Percentiles rank a stretch among this genome's conserved stretches.
These are phyloP conservation scores for Taxillus chinensis DNA, from an alignment of 164 flowering plant genomes.

Conservation along the genomic window DNA sequence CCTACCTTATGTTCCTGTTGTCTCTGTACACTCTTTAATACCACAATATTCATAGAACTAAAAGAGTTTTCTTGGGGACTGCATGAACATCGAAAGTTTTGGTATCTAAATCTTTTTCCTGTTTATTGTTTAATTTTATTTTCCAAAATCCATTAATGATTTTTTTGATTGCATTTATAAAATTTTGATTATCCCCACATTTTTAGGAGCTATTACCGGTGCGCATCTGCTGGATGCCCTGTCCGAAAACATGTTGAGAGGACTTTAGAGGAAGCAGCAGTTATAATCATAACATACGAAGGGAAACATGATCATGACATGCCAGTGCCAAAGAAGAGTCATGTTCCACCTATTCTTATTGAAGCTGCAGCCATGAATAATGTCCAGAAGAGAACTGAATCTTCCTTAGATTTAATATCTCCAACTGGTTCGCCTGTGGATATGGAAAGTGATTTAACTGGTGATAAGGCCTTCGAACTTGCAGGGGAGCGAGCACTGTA, in stretches of 20 bases:
- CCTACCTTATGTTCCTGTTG: too few relatives aligned
- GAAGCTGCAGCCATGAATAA: neutral
- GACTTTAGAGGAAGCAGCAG: slow-evolving; percentile 40
- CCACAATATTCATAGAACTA: too few relatives aligned
- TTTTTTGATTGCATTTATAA: too few relatives aligned
- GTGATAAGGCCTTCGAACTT: slow-evolving; percentile 14
- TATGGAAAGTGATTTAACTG: slow-evolving; percentile 10
- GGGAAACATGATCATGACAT: slow-evolving; percentile 77
- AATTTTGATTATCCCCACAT: neutral
- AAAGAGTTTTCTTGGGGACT: too few relatives aligned
- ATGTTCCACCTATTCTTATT: neutral
- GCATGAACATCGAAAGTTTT: too few relatives aligned
- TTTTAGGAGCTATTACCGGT: slow-evolving; percentile 80
- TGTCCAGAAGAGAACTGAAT: neutral
- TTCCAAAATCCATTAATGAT: too few relatives aligned
- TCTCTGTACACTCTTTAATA: too few relatives aligned
- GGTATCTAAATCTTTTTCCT: too few relatives aligned
- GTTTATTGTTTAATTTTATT: too few relatives aligned
- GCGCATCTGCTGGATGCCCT: slow-evolving; percentile 84
- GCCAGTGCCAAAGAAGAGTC: slow-evolving; percentile 58
- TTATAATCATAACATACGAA: slow-evolving; percentile 58
- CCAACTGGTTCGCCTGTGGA: slow-evolving; percentile 7
- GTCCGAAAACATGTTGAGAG: slow-evolving; percentile 79
- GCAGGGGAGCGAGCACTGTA: slow-evolving; percentile 22
- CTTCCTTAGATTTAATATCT: neutral